phyloP scores from a whole-genome alignment of 2,329 filamentous ascomycete genomes.

The Colletotrichum tropicicola region DNA sequence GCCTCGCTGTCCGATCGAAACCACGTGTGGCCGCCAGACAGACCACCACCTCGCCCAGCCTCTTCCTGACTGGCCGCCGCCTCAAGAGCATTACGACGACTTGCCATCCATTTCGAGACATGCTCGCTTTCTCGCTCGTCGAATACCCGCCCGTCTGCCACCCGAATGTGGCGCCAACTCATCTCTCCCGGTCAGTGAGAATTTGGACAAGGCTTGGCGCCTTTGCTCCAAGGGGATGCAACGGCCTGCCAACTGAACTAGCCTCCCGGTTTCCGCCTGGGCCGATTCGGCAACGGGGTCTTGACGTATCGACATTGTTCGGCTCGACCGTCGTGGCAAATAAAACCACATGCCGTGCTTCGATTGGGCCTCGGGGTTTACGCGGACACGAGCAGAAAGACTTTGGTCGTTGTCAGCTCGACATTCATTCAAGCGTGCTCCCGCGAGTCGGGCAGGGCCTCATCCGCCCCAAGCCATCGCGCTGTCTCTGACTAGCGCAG shows the following conservation, averaged over 20 bases:
- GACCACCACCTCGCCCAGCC: constrained; percentile 6
- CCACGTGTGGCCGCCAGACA: not conserved
- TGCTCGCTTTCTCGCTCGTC: not conserved
- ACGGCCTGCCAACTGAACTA: not conserved
- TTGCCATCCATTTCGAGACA: not conserved
- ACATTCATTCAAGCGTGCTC: not conserved
- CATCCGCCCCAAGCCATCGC: not conserved
- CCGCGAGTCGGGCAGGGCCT: not conserved
- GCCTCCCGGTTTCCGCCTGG: not conserved
- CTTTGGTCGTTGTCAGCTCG: not conserved
- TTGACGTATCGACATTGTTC: not conserved
- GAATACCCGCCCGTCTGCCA: not conserved
- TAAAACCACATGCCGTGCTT: not conserved
- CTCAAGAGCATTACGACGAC: constrained; percentile 23
- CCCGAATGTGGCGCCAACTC: not conserved
- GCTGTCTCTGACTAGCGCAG: constrained; percentile 16
- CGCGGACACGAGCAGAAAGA: not conserved
- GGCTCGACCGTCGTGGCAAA: not conserved
- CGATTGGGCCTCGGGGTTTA: not conserved
- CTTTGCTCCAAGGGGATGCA: not conserved
- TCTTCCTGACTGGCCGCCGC: not conserved
- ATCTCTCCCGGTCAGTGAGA: not conserved
- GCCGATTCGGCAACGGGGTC: not conserved
- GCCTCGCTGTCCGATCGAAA: not conserved
- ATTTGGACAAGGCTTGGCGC: constrained; percentile 6